Base-by-base conservation (phyloP, 164 flowering plant genomes). In the Vitis amurensis region DNA sequence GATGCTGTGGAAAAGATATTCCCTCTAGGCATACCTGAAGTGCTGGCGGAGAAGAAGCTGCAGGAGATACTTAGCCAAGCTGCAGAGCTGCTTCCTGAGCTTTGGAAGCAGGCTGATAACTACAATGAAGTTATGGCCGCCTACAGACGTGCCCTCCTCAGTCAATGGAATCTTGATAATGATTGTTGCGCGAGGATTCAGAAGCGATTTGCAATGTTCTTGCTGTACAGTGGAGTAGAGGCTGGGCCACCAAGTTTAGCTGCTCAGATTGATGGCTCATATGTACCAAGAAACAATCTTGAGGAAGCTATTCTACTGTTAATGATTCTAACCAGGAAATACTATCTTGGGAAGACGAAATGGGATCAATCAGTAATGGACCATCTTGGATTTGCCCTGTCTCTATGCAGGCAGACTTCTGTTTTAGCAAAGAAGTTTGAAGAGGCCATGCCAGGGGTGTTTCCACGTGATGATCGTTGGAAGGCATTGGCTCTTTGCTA, bases 61-160 rank as follows among this genome's bases (percentile, higher is more conserved):
- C 99, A 91, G 77, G 98, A 91, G 72, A 90, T 89, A 11, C 91
- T 95, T 66, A 83, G 91, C 77, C 91, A 77, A 63, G 95, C 98
- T 59, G 97, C 89, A 14, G 97, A 93, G 78, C 97, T 93, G 53
- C 99, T 95, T 73, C 99, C 98, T 11, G 93, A 91, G 84, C 89
- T 95, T 16, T 93, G 93, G 97, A 93, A 84, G 81, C 88, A 85
- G 72, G 93, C 89, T 66, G 95, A 92, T 53, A 71, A 66, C 75
- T 78, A 78, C 78, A 71, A 85, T 15, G 95, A 95, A 78, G 97
- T 97, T 55, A 80, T 91, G 30, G 68, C 83, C 78, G 83, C 99
- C 50, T 95, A 90, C 70, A 86, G 98, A 51, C 89, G 95, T 16
- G 94, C 97, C 30, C 91, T 95, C 14, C 92, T 93, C 15, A 79